Percentiles rank a stretch among this genome's conserved stretches.
Evolutionary conservation across 1,284 basidiomycete species (phyloP).

Genomic region (Boletus semigastroideus): DNA sequence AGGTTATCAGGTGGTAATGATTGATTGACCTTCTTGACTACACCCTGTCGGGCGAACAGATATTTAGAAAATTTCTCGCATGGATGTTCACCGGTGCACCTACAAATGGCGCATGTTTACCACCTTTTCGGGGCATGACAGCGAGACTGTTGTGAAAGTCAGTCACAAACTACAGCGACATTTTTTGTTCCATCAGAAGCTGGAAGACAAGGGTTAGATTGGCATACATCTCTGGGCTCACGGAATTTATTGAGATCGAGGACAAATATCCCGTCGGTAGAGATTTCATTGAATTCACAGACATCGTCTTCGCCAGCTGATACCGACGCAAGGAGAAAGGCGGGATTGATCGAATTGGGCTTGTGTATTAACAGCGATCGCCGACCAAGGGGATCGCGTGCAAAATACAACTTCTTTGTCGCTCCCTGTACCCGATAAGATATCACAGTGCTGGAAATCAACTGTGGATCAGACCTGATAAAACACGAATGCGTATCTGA

Average conservation of each 20-base stretch:
- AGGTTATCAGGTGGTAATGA: constrained; percentile 46
- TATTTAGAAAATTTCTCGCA: background rate
- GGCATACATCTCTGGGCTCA: constrained; percentile 27
- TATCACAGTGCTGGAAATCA: background rate
- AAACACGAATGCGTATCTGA: constrained; percentile 82
- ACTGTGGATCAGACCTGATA: constrained; percentile 55
- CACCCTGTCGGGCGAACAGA: constrained; percentile 39
- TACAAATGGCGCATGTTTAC: constrained; percentile 28
- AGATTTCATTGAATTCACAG: constrained; percentile 60
- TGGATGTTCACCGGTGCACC: constrained; percentile 13
- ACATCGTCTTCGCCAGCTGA: constrained; percentile 48
- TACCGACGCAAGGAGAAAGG: constrained; percentile 65
- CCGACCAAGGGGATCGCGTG: constrained; percentile 87
- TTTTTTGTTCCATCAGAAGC: constrained; percentile 6
- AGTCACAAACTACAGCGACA: constrained; percentile 31
- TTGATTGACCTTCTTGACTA: constrained; percentile 46
- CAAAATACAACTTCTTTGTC: constrained; percentile 66
- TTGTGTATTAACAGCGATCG: constrained; percentile 80
- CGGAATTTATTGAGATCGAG: constrained; percentile 43
- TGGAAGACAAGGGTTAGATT: background rate
- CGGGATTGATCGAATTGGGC: constrained; percentile 47
- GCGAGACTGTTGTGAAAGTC: constrained; percentile 32
- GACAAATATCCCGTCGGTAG: constrained; percentile 57
- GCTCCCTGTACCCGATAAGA: constrained; percentile 38
- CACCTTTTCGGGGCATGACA: constrained; percentile 25